Conservation (phyloP, 1,284 basidiomycete species). For the Polyporus tsugae region DNA sequence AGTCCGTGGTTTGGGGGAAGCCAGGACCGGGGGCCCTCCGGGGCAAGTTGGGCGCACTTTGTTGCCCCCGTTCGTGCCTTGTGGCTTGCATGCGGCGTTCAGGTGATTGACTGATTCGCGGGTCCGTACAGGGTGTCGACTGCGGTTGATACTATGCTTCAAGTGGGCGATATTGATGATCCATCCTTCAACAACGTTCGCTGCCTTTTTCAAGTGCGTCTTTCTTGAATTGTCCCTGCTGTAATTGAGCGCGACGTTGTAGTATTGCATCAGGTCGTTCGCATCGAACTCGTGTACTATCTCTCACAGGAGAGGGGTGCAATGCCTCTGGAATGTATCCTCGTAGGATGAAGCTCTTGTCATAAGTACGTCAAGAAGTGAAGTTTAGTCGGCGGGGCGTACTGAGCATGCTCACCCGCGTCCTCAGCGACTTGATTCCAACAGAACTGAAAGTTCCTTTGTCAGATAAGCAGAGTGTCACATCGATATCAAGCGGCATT, state of each 20-base stretch:
- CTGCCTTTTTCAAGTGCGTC: background rate
- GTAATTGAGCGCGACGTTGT: too few species aligned
- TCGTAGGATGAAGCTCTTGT: too few species aligned
- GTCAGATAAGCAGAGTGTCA: background rate
- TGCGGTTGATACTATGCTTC: background rate
- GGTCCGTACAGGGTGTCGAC: background rate
- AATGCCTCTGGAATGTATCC: too few species aligned
- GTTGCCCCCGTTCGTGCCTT: background rate
- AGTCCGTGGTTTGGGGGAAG: too few species aligned
- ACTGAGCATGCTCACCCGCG: background rate
- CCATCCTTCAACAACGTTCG: background rate
- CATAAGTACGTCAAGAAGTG: background rate
- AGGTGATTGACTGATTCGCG: background rate
- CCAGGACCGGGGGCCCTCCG: too few species aligned
- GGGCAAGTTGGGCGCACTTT: background rate
- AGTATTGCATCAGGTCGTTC: too few species aligned
- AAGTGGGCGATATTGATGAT: background rate
- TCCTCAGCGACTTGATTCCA: background rate
- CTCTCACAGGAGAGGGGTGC: too few species aligned
- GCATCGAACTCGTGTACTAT: too few species aligned
- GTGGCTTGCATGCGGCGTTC: background rate
- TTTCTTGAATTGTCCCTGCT: too few species aligned
- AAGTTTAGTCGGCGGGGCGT: background rate
- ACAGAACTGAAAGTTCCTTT: background rate
- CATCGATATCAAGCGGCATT: background rate